Base-by-base conservation (phyloP, 1,139 yeast genomes). In the Debaryomyces fabryi region DNA sequence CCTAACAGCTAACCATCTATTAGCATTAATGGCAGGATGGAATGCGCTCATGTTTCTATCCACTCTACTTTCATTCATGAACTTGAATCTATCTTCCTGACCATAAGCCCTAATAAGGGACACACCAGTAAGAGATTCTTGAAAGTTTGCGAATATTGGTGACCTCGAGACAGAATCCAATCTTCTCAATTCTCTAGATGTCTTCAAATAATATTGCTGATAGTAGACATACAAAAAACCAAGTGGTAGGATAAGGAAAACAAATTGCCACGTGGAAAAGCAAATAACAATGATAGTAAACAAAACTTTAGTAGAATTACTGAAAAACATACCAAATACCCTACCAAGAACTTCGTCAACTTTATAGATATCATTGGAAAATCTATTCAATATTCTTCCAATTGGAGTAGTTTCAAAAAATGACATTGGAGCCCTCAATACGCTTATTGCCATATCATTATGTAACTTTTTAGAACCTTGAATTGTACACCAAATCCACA, bases 401-500 rank as follows among this genome's bases (percentile, higher is more conserved):
- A 93, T 82, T 44, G 99, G 99, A 0, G 98, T 93, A 0, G 97
- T 91, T 69, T 95, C 99, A 63, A 95, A 93, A 66, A 95, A 93
- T 34, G 91, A 81, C 99, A 93, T 95, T 52, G 99, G 99, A 0
- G 98, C 96, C 52, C 93, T 79, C 52, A 93, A 71, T 12, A 93
- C 96, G 52, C 91, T 76, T 32, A 69, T 67, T 4, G 96, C 84
- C 98, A 93, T 92, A 25, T 72, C 68, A 53, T 85, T 81, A 66
- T 93, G 99, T 52, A 93, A 76, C 50, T 76, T 80, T 52, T 75
- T 83, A 6, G 97, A 92, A 12, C 96, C 96, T 49, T 83, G 82
- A 58, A 93, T 87, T 2, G 96, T 83, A 66, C 97, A 90, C 68
- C 76, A 85, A 39, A 92, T 82, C 90, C 95, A 88, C 65, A 89